Evolutionary conservation across 257 asterid genomes (phyloP).

Genomic region (Solanum sparsipilum): DNA sequence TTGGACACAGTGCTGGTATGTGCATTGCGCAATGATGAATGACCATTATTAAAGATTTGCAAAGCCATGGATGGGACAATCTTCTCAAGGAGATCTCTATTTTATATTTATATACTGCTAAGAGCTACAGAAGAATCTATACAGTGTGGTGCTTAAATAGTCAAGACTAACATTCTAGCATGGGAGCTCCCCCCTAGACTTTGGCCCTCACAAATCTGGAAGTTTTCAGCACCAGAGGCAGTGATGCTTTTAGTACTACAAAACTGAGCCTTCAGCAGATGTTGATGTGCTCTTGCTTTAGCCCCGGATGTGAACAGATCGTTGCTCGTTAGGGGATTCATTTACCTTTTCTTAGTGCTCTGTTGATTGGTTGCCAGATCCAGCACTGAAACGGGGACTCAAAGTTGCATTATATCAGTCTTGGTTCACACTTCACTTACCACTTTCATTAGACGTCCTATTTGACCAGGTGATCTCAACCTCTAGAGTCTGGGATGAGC

Average conservation of each 20-base stretch:
- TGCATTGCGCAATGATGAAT: background rate
- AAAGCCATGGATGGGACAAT: background rate
- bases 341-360: background rate
- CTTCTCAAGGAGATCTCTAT: background rate
- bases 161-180: background rate
- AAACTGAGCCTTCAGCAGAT: background rate
- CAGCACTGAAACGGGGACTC: background rate
- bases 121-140: background rate
- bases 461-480: constrained; percentile 76
- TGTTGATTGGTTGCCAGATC: background rate
- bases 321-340: background rate
- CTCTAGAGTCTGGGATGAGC: constrained; percentile 51
- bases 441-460: constrained; percentile 21
- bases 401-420: background rate
- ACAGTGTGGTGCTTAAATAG: background rate
- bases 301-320: background rate
- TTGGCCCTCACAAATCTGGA: background rate
- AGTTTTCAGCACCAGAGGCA: background rate
- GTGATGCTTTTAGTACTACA: background rate
- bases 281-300: background rate
- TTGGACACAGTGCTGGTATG: background rate
- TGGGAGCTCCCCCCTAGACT: background rate
- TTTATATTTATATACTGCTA: background rate
- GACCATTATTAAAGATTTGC: background rate
- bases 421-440: background rate